Evolutionary conservation across 495 filamentous ascomycete genomes (phyloP).

Genomic region (Aspergillus conjunctus): DNA sequence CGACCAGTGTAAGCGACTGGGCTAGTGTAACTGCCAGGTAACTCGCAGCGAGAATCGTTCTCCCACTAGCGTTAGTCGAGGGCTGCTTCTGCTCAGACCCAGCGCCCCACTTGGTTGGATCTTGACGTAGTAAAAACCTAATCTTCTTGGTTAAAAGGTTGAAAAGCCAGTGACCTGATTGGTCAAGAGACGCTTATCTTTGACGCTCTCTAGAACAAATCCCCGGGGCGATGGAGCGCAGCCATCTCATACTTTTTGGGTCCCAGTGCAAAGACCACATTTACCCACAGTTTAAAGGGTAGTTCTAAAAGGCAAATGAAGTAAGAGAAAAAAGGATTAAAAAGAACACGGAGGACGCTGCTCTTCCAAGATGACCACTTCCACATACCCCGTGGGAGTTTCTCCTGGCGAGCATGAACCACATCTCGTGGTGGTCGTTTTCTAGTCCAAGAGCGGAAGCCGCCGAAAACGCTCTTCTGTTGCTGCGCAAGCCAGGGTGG

Average conservation of each 20-base stretch:
- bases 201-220: constrained; percentile 19
- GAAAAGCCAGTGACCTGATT: constrained; percentile 40
- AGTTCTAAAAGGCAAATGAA: not conserved
- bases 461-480: constrained; percentile 25
- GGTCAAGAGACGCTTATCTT: constrained; percentile 41
- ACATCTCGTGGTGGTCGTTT: constrained; percentile 12
- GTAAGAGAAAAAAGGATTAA: not conserved
- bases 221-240: constrained; percentile 16
- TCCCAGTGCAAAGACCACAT: constrained; percentile 3
- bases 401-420: too few species aligned
- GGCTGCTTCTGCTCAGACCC: constrained; percentile 19
- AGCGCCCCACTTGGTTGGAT: constrained; percentile 32
- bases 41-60: not conserved
- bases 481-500: constrained; percentile 7
- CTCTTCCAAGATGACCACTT: not conserved
- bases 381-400: too few species aligned
- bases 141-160: constrained; percentile 39
- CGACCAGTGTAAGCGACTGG: constrained; percentile 1
- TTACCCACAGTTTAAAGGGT: constrained; percentile 6
- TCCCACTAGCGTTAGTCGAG: constrained; percentile 25
- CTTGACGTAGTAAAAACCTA: constrained; percentile 50
- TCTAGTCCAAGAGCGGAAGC: constrained; percentile 23
- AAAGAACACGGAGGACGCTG: not conserved
- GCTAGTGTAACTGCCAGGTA: not conserved
- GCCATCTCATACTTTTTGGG: constrained; percentile 4